Conservation (phyloP, 169 alveolate species). For the Plasmodium vivax region DNA sequence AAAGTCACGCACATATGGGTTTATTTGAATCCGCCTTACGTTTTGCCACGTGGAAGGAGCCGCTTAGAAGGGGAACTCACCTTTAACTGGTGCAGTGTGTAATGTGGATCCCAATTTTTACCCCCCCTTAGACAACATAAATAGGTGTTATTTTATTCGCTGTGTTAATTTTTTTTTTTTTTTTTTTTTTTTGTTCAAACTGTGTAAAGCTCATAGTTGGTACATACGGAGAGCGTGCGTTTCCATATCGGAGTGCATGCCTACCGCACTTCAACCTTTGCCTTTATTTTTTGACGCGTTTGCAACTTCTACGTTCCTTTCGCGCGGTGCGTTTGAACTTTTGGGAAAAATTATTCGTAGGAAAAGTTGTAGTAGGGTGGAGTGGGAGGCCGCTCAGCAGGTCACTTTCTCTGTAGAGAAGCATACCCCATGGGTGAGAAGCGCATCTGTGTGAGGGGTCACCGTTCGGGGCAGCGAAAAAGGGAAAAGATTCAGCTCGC, state of each 20-base stretch:
- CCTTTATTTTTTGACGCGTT: not conserved
- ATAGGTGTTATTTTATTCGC: not conserved
- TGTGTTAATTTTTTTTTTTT: not conserved
- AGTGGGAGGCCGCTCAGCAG: not conserved
- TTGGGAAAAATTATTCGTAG: not conserved
- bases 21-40: not conserved
- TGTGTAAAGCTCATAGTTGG: not conserved
- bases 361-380: not conserved
- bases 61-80: not conserved
- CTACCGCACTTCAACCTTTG: not conserved
- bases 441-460: not conserved
- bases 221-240: not conserved
- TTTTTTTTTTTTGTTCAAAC: not conserved
- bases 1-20: not conserved
- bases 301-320: not conserved
- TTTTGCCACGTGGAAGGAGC: not conserved
- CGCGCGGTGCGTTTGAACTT: not conserved
- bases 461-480: not conserved
- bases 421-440: not conserved
- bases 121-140: not conserved
- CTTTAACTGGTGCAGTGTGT: not conserved
- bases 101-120: not conserved
- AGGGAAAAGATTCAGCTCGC: not conserved
- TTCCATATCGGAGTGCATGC: not conserved
- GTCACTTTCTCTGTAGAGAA: not conserved